A percentile compares a stretch with the other conserved stretches of the same genome.
phyloP scores from a whole-genome alignment of 148 eudicot genomes.

The Silene conica region DNA sequence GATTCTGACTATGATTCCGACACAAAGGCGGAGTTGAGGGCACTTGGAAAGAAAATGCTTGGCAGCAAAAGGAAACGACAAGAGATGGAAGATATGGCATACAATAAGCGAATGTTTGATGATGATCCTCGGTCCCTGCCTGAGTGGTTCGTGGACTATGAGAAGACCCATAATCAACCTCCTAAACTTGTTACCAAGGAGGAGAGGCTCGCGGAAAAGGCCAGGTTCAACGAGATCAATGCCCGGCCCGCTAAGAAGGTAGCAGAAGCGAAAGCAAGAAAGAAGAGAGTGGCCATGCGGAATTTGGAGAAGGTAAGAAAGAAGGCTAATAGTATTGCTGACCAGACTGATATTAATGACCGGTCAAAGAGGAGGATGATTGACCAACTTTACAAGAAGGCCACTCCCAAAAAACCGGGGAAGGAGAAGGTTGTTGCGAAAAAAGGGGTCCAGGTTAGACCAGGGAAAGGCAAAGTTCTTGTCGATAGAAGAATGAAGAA shows the following conservation, averaged over 20 bases:
- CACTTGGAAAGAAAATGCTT: conserved; percentile 76
- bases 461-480: conserved; percentile 79
- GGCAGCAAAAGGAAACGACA: conserved; percentile 62
- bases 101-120: conserved; percentile 80
- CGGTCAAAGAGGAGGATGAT: conserved; percentile 86
- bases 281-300: conserved; percentile 65
- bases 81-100: conserved; percentile 65
- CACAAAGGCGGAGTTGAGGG: conserved; percentile 71
- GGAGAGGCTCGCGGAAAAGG: conserved; percentile 66
- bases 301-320: conserved; percentile 75
- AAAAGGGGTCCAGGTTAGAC: conserved; percentile 80
- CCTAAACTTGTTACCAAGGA: conserved; percentile 73
- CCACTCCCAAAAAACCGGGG: conserved; percentile 56
- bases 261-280: conserved; percentile 84
- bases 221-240: conserved; percentile 70
- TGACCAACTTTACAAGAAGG: conserved; percentile 74
- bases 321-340: conserved; percentile 82
- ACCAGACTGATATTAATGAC: conserved; percentile 76
- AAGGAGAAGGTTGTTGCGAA: conserved; percentile 88
- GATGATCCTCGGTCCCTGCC: conserved; percentile 54
- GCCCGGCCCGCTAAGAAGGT: conserved; percentile 93
- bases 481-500: conserved; percentile 86
- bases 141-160: conserved; percentile 76
- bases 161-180: conserved; percentile 48
- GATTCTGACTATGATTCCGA: conserved; percentile 65